A percentile compares a stretch with the other conserved stretches of the same genome.
phyloP scores from a whole-genome alignment of 2,329 filamentous ascomycete species.

The Fusarium sororula region DNA sequence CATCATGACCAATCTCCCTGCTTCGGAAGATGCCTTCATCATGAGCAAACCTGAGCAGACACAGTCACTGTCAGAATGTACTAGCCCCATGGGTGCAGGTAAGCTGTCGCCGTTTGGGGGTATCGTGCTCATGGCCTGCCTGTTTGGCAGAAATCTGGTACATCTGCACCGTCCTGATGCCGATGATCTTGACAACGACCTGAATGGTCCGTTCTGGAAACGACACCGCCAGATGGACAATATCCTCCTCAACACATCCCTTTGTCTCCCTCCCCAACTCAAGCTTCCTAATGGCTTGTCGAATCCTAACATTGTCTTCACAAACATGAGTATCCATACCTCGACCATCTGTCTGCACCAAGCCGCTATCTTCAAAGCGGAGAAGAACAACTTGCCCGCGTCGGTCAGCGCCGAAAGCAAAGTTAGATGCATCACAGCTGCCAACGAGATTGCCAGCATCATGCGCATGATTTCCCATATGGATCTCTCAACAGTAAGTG shows the following conservation, averaged over 20 bases:
- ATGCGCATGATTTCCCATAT: conserved; percentile 95
- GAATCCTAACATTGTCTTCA: conserved; percentile 88
- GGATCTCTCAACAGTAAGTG: conserved; percentile 81
- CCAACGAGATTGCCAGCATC: conserved; percentile 91
- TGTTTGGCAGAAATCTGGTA: conserved; percentile 90
- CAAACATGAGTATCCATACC: conserved; percentile 97
- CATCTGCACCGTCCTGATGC: conserved; percentile 88
- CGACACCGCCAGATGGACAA: conserved; percentile 90
- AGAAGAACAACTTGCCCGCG: conserved; percentile 81
- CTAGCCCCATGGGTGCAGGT: conserved; percentile 75
- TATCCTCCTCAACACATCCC: conserved; percentile 85
- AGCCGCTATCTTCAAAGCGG: conserved; percentile 96
- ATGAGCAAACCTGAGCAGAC: conserved; percentile 80
- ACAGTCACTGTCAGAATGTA: conserved; percentile 73
- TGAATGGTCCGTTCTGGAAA: conserved; percentile 96
- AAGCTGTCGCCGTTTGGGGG: conserved; percentile 82
- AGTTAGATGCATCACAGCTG: conserved; percentile 89
- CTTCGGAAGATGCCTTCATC: conserved; percentile 85
- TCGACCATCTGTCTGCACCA: conserved; percentile 98
- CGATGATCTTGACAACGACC: conserved; percentile 83
- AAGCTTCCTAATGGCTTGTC: conserved; percentile 79
- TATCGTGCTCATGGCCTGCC: conserved; percentile 83
- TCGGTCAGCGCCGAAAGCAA: conserved; percentile 90
- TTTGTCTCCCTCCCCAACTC: conserved; percentile 82
- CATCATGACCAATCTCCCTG: conserved; percentile 85